Percentiles rank a stretch among this genome's conserved stretches.
These are phyloP conservation scores for Vaccinium corymbosum DNA, from an alignment of 148 eudicot genomes.

Conservation along the genomic window DNA sequence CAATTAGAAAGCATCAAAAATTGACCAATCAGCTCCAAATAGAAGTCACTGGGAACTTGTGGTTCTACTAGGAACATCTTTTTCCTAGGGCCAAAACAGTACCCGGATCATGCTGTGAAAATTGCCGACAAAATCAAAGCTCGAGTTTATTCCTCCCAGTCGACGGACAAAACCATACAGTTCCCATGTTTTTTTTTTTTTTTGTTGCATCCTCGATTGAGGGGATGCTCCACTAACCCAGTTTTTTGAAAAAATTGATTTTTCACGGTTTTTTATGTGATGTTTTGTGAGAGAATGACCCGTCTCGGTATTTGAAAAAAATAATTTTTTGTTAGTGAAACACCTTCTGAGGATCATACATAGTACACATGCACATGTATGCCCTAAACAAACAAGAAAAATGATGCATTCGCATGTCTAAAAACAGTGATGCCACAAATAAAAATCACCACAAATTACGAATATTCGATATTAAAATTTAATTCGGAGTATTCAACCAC, in stretches of 20 bases:
- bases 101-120: neutral
- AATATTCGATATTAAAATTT: no score
- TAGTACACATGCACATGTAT: neutral
- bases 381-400: neutral
- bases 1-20: no score
- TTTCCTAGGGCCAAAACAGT: neutral
- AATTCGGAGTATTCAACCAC: no score
- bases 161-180: neutral
- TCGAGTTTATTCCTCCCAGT: neutral
- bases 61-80: neutral
- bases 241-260: no score
- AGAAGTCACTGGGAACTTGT: neutral
- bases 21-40: no score
- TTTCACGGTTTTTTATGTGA: no score
- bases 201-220: neutral
- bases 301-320: no score
- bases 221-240: neutral
- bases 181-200: neutral
- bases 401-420: neutral
- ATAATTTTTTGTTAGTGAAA: no score
- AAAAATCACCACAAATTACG: no score
- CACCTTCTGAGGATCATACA: neutral
- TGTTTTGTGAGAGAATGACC: no score
- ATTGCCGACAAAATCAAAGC: constrained; percentile 1
- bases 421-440: no score